A percentile compares a stretch with the other conserved stretches of the same genome.
These are phyloP conservation scores for Globisporangium ultimum DNA, from an alignment of 352 stramenopile genomes.

Conservation along the genomic window DNA sequence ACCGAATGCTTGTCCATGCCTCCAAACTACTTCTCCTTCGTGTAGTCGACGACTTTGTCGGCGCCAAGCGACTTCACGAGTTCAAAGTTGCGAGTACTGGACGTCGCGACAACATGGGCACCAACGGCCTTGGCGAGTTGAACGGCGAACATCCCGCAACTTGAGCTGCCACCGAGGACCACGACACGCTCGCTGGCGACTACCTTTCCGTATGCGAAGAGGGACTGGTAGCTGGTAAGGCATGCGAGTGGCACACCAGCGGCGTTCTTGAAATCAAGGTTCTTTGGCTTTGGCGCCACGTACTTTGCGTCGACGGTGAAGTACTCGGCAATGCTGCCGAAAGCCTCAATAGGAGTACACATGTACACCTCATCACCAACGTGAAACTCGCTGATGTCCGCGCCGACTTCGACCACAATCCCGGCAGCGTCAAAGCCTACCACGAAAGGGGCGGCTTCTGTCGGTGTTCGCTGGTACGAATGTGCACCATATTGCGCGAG, in stretches of 20 bases:
- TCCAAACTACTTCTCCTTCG: too few relatives aligned
- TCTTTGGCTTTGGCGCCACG: slow-evolving; percentile 30
- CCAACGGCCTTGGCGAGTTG: too few relatives aligned
- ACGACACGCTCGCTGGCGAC: too few relatives aligned
- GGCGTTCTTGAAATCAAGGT: slow-evolving; percentile 15
- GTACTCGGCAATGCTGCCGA: slow-evolving; percentile 15
- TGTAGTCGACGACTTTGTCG: too few relatives aligned
- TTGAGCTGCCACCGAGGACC: too few relatives aligned
- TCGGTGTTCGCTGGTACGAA: background rate
- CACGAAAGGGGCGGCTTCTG: slow-evolving; percentile 25
- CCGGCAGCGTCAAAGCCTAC: slow-evolving; percentile 13
- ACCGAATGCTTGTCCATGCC: too few relatives aligned
- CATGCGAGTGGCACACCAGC: slow-evolving; percentile 16
- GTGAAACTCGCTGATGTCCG: background rate
- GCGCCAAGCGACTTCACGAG: too few relatives aligned
- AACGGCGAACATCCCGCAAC: too few relatives aligned
- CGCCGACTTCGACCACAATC: slow-evolving; percentile 1
- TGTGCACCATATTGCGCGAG: slow-evolving; percentile 29
- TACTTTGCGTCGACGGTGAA: slow-evolving; percentile 7
- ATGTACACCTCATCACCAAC: background rate
- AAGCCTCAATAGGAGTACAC: background rate
- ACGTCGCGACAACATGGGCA: too few relatives aligned
- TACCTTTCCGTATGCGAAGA: slow-evolving; percentile 1
- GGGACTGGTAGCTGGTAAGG: slow-evolving; percentile 26
- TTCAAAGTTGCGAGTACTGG: too few relatives aligned